Conservation (phyloP, 192 early-diverging fungal species). For the Podila clonocystis region DNA sequence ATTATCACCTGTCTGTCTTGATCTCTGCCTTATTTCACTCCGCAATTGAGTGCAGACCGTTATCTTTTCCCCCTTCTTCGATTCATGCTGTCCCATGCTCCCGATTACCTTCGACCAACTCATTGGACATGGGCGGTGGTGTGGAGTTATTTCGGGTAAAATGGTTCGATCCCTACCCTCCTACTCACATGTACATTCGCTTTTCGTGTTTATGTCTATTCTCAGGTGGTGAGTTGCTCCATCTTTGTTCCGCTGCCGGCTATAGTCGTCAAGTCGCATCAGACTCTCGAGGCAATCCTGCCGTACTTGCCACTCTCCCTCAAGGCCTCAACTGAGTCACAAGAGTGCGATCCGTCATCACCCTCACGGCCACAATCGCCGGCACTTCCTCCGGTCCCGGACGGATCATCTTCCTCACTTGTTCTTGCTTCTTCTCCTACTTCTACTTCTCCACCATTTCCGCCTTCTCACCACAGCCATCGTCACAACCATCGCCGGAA, state of each 20-base stretch:
- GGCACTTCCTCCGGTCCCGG: not conserved
- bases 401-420: not conserved
- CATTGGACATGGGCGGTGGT: too few relatives aligned
- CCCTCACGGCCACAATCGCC: not conserved
- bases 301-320: conserved; percentile 37
- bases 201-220: not conserved
- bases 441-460: not conserved
- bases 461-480: not conserved
- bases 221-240: conserved; percentile 40
- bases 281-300: conserved; percentile 40
- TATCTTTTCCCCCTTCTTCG: too few relatives aligned
- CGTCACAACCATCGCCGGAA: not conserved
- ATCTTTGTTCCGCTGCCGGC: conserved; percentile 15
- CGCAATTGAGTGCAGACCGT: too few relatives aligned
- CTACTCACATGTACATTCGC: not conserved
- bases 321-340: not conserved
- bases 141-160: too few relatives aligned
- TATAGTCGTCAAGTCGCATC: conserved; percentile 40
- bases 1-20: too few relatives aligned
- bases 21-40: too few relatives aligned
- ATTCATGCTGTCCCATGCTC: too few relatives aligned
- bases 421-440: not conserved
- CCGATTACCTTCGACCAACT: too few relatives aligned
- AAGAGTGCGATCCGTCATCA: conserved; percentile 16
- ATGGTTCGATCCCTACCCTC: not conserved